Percentiles rank a stretch among this genome's conserved stretches.
These are phyloP conservation scores for Galeopsis tetrahit DNA, from an alignment of 257 asterid genomes.

Conservation along the genomic window DNA sequence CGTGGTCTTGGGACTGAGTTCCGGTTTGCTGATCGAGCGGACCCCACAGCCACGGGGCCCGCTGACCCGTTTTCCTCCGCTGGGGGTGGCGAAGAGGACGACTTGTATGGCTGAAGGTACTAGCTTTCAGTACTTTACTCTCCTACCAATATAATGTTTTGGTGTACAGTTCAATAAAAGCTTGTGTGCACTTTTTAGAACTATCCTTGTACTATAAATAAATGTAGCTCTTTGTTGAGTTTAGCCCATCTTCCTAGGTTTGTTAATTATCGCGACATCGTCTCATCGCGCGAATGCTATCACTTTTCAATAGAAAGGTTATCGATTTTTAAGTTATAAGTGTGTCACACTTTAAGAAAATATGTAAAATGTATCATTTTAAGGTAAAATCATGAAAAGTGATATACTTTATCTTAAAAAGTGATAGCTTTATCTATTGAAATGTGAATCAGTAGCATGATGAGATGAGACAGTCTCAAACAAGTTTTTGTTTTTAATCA, in stretches of 20 bases:
- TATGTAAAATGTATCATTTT: too few relatives aligned
- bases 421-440: too few relatives aligned
- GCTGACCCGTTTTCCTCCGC: constrained; percentile 40
- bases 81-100: constrained; percentile 41
- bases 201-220: constrained; percentile 23
- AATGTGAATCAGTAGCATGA: background rate
- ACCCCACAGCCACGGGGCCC: constrained; percentile 34
- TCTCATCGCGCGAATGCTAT: background rate
- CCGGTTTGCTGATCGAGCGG: constrained; percentile 39
- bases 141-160: background rate
- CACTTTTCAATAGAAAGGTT: background rate
- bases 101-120: constrained; percentile 42
- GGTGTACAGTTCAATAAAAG: constrained; percentile 15
- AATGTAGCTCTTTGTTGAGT: background rate
- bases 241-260: background rate
- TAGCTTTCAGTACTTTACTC: background rate
- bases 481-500: background rate
- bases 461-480: background rate
- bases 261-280: background rate
- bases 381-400: background rate
- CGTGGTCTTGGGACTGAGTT: constrained; percentile 50
- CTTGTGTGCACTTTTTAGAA: background rate
- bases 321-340: background rate
- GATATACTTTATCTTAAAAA: background rate
- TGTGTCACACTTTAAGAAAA: background rate